A percentile compares a stretch with the other conserved stretches of the same genome.
These are phyloP conservation scores for Ceratorhiza oryzae-sativae DNA, from an alignment of 1,284 basidiomycete species.

Conservation along the genomic window DNA sequence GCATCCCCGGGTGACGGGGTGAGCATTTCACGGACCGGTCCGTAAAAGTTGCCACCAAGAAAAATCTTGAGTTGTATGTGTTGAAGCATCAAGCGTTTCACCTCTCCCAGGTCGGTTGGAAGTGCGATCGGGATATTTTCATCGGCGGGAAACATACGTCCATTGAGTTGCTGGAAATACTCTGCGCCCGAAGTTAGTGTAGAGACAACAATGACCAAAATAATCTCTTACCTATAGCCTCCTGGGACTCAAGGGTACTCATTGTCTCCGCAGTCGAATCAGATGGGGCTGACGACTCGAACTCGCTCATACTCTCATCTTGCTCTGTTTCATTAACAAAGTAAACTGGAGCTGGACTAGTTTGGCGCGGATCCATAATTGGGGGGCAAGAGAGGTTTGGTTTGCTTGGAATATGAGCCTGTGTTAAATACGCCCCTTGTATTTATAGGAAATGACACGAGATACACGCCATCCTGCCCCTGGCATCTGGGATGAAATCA, in stretches of 20 bases:
- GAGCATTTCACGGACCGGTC: constrained; percentile 19
- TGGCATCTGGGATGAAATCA: too few species aligned
- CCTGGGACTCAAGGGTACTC: constrained; percentile 27
- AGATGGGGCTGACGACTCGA: constrained; percentile 12
- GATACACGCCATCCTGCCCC: too few species aligned
- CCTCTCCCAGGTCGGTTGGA: constrained; percentile 12
- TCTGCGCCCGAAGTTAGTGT: not conserved
- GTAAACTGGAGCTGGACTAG: constrained; percentile 9
- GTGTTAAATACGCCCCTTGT: too few species aligned
- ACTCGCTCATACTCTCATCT: constrained; percentile 16
- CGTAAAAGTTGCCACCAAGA: constrained; percentile 23
- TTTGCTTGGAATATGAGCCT: too few species aligned
- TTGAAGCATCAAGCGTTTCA: constrained; percentile 24
- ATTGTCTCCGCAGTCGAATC: constrained; percentile 26
- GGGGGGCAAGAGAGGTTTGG: not conserved
- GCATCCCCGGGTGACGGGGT: not conserved
- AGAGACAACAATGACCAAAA: not conserved
- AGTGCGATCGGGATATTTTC: constrained; percentile 29
- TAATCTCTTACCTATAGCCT: constrained; percentile 14
- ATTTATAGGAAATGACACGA: too few species aligned
- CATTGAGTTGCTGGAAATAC: constrained; percentile 36
- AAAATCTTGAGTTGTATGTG: constrained; percentile 33
- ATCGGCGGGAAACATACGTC: constrained; percentile 29
- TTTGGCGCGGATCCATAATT: not conserved
- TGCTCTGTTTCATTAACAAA: constrained; percentile 11